A percentile compares a stretch with the other conserved stretches of the same genome.
Conservation (phyloP, 2,329 filamentous ascomycete genomes). For the Fusarium fujikuroi region DNA sequence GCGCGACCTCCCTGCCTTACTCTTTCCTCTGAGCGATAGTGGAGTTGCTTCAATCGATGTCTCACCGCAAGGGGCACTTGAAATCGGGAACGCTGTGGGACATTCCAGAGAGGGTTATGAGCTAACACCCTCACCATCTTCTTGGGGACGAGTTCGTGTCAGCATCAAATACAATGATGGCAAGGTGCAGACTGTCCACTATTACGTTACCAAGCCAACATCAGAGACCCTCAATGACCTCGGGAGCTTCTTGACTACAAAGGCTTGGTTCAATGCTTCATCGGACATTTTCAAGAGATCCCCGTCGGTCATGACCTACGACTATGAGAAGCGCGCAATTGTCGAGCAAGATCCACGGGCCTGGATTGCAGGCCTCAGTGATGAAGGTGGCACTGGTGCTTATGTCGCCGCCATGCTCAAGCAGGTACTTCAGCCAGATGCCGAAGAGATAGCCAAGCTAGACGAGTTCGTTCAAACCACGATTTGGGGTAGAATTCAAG, state of each 20-base stretch:
- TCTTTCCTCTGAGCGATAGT: constrained; percentile 57
- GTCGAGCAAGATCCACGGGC: constrained; percentile 61
- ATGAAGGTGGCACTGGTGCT: constrained; percentile 67
- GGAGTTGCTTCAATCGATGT: constrained; percentile 53
- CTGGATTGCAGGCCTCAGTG: constrained; percentile 69
- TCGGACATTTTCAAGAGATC: constrained; percentile 65
- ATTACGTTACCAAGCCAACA: constrained; percentile 62
- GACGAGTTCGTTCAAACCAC: constrained; percentile 65
- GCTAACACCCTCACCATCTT: constrained; percentile 54
- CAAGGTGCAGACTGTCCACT: constrained; percentile 64
- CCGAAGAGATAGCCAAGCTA: constrained; percentile 61
- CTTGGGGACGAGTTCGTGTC: constrained; percentile 62
- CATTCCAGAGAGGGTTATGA: constrained; percentile 47
- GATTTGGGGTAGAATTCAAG: constrained; percentile 61
- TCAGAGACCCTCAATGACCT: constrained; percentile 57
- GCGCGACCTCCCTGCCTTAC: constrained; percentile 55
- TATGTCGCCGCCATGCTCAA: constrained; percentile 67
- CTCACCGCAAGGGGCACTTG: constrained; percentile 53
- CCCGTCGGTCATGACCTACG: constrained; percentile 67
- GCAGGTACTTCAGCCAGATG: constrained; percentile 61
- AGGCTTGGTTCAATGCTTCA: constrained; percentile 62
- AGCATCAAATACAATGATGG: constrained; percentile 60
- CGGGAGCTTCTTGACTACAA: constrained; percentile 64
- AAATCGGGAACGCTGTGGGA: constrained; percentile 13
- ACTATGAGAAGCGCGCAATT: constrained; percentile 57